Evolutionary conservation across 495 filamentous ascomycete genomes (phyloP).

Genomic region (Recurvomyces mirabilis): DNA sequence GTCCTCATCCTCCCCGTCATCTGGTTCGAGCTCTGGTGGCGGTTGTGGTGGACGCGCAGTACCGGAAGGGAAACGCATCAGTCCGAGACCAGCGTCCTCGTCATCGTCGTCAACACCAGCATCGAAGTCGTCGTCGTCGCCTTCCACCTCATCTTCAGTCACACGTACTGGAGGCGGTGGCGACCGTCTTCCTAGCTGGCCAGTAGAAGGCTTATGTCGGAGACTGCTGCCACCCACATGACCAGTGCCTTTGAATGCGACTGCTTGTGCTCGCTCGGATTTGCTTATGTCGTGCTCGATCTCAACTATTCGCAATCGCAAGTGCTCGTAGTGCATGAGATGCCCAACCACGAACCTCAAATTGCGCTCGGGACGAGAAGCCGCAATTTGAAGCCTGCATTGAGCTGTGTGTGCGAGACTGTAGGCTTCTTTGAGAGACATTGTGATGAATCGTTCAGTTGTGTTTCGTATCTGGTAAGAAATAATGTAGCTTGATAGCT

Average conservation of each 20-base stretch:
- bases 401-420: constrained; percentile 21
- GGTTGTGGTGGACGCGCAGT: constrained; percentile 6
- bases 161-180: not conserved
- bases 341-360: constrained; percentile 24
- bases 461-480: not conserved
- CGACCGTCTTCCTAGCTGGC: constrained; percentile 9
- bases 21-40: constrained; percentile 17
- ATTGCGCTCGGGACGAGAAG: constrained; percentile 22
- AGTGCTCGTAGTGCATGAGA: constrained; percentile 19
- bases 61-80: constrained; percentile 20
- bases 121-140: constrained; percentile 9
- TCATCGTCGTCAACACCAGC: constrained; percentile 9
- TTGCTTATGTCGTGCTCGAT: constrained; percentile 22
- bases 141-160: constrained; percentile 1
- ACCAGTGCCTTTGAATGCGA: constrained; percentile 21
- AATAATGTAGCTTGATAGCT: not conserved
- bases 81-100: constrained; percentile 13
- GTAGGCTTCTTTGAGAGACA: constrained; percentile 24
- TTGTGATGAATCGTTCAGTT: not conserved
- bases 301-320: constrained; percentile 22
- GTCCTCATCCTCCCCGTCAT: constrained; percentile 15
- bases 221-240: constrained; percentile 1
- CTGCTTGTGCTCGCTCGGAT: constrained; percentile 8
- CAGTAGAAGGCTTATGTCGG: constrained; percentile 9
- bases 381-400: constrained; percentile 21